Evolutionary conservation across 495 filamentous ascomycete species (phyloP).

Genomic region (Penicillium flavigenum): DNA sequence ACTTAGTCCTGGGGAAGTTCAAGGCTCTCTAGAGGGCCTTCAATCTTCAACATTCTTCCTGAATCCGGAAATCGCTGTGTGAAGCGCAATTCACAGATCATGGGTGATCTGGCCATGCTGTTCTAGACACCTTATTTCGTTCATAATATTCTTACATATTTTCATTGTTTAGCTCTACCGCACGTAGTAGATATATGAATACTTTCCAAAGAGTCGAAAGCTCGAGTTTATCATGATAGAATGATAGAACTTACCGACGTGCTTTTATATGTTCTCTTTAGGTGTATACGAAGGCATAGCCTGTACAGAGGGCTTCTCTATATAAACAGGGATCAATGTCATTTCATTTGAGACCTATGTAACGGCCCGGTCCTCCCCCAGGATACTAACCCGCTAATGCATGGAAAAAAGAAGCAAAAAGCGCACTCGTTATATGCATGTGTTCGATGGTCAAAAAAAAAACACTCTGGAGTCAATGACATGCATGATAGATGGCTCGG

Average conservation of each 20-base stretch:
- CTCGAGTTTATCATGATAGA: too few relatives aligned
- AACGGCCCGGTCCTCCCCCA: not conserved
- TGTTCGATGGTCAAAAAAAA: not conserved
- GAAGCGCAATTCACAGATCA: conserved; percentile 1
- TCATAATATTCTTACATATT: not conserved
- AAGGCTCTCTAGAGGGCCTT: conserved; percentile 14
- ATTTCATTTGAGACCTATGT: not conserved
- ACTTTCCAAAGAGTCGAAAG: too few relatives aligned
- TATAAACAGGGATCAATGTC: not conserved
- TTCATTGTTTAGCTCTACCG: not conserved
- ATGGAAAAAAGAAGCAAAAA: not conserved
- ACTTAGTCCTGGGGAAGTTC: conserved; percentile 18
- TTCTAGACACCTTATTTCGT: not conserved
- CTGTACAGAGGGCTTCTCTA: too few relatives aligned
- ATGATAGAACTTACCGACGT: too few relatives aligned
- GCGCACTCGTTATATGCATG: not conserved
- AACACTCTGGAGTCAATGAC: not conserved
- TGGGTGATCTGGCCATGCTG: not conserved
- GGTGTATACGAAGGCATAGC: too few relatives aligned
- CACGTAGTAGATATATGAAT: too few relatives aligned
- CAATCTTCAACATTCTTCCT: not conserved
- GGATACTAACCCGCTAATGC: conserved; percentile 4
- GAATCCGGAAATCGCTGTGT: not conserved
- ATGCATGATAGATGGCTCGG: not conserved
- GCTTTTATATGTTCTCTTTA: too few relatives aligned